Evolutionary conservation across 345 rosid species (phyloP).

Genomic region (Durio zibethinus): DNA sequence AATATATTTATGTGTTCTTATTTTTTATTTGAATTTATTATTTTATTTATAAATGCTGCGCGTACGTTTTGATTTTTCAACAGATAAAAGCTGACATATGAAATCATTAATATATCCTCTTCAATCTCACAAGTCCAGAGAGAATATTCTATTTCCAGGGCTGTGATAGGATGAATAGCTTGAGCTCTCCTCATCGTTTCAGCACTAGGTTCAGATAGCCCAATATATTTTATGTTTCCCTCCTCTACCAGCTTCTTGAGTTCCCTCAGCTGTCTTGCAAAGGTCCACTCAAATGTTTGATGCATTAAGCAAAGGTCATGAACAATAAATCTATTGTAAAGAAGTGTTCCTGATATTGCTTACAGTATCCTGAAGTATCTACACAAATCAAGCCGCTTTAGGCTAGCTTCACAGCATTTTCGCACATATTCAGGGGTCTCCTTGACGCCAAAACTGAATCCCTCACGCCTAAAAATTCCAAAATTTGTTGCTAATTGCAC

Average conservation of each 20-base stretch:
- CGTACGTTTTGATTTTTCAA: too few relatives aligned
- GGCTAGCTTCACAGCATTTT: constrained; percentile 53
- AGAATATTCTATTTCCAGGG: constrained; percentile 44
- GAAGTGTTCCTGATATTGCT: constrained; percentile 1
- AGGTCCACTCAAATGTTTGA: background rate
- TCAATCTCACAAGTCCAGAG: too few relatives aligned
- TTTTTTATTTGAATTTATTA: too few relatives aligned
- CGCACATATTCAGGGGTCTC: constrained; percentile 46
- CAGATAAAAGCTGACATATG: too few relatives aligned
- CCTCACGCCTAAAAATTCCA: constrained; percentile 19
- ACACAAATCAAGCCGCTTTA: constrained; percentile 41
- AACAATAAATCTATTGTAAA: background rate
- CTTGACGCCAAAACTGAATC: constrained; percentile 15
- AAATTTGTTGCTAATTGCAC: constrained; percentile 55
- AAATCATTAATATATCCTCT: constrained; percentile 27
- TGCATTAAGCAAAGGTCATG: background rate
- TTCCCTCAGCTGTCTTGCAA: constrained; percentile 30
- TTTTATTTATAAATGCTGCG: too few relatives aligned
- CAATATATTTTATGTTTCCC: constrained; percentile 42
- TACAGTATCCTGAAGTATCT: constrained; percentile 51
- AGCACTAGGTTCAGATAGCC: constrained; percentile 45
- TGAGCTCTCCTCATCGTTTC: constrained; percentile 44
- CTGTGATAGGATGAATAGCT: constrained; percentile 46
- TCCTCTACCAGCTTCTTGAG: constrained; percentile 42
- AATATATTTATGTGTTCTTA: too few relatives aligned